Conservation (phyloP, 2,329 filamentous ascomycete genomes). For the Aspergillus glaucus region DNA sequence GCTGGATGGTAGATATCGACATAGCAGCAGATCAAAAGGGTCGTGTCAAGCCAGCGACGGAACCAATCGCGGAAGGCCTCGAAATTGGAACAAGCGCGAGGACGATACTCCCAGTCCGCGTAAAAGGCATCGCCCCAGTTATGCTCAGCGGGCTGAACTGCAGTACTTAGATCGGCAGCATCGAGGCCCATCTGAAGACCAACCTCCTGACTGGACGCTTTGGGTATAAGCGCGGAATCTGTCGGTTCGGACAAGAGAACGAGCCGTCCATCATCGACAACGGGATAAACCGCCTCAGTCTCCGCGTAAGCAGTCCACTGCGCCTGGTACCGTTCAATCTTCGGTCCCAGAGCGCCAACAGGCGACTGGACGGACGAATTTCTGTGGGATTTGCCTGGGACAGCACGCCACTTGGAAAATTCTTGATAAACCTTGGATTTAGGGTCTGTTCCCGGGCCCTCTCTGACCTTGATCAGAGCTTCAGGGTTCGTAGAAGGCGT, state of each 20-base stretch:
- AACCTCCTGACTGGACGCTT: slow-evolving; percentile 1
- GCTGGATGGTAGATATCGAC: slow-evolving; percentile 22
- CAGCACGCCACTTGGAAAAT: slow-evolving; percentile 8
- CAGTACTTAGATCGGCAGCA: not conserved
- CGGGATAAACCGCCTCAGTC: slow-evolving; percentile 11
- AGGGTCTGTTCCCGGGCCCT: slow-evolving; percentile 23
- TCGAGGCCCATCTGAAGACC: not conserved
- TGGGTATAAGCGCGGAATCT: slow-evolving; percentile 4
- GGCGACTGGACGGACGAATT: not conserved
- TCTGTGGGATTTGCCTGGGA: not conserved
- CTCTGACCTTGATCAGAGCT: slow-evolving; percentile 15
- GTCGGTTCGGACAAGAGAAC: slow-evolving; percentile 7
- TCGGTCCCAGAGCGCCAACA: not conserved
- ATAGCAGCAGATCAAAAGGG: slow-evolving; percentile 8
- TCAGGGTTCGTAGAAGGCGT: slow-evolving; percentile 12
- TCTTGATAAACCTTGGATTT: slow-evolving; percentile 13
- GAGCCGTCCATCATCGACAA: slow-evolving; percentile 7
- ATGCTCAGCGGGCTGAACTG: slow-evolving; percentile 1
- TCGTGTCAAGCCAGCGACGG: slow-evolving; percentile 18
- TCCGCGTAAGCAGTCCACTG: slow-evolving; percentile 11
- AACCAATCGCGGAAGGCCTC: slow-evolving; percentile 13
- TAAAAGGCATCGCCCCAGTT: slow-evolving; percentile 9
- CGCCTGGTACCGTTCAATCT: not conserved
- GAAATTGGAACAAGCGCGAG: slow-evolving; percentile 8
- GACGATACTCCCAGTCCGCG: slow-evolving; percentile 22